Conservation (phyloP, 2,329 filamentous ascomycete species). For the Colletotrichum tamarilloi region DNA sequence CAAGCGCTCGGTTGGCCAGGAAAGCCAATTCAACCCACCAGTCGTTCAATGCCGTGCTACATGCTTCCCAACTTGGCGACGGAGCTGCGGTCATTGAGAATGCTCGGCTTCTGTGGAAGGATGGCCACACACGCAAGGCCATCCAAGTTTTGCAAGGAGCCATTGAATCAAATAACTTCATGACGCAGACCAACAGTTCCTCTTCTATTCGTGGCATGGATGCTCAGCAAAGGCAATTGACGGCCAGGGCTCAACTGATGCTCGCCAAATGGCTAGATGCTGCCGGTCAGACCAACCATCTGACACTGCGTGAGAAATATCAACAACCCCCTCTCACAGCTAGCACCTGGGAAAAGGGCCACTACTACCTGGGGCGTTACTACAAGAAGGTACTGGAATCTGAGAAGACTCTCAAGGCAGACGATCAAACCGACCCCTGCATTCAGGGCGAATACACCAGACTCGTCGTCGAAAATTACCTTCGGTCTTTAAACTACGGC, state of each 20-base stretch:
- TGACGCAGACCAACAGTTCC: constrained; percentile 55
- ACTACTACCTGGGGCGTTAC: constrained; percentile 96
- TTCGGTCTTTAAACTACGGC: constrained; percentile 86
- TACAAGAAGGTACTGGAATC: constrained; percentile 97
- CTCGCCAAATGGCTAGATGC: constrained; percentile 97
- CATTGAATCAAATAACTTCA: constrained; percentile 84
- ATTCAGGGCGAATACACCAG: constrained; percentile 86
- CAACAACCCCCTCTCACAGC: constrained; percentile 80
- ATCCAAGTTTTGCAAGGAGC: constrained; percentile 91
- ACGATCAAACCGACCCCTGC: constrained; percentile 81
- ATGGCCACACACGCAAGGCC: constrained; percentile 92
- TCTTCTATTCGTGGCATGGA: constrained; percentile 55
- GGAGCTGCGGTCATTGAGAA: constrained; percentile 94
- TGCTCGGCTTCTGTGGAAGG: constrained; percentile 90
- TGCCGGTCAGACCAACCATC: constrained; percentile 91
- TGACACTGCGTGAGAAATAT: constrained; percentile 83
- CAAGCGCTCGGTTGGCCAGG: constrained; percentile 84
- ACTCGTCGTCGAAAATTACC: constrained; percentile 92
- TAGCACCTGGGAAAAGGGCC: constrained; percentile 90
- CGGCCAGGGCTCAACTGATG: constrained; percentile 84
- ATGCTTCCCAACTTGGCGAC: constrained; percentile 86
- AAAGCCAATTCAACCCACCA: constrained; percentile 87
- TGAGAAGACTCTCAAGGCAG: constrained; percentile 79
- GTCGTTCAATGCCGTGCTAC: constrained; percentile 93
- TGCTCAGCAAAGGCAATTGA: constrained; percentile 68